Base-by-base conservation (phyloP, 129 eudicot genomes). In the Gnaphalium uliginosum region DNA sequence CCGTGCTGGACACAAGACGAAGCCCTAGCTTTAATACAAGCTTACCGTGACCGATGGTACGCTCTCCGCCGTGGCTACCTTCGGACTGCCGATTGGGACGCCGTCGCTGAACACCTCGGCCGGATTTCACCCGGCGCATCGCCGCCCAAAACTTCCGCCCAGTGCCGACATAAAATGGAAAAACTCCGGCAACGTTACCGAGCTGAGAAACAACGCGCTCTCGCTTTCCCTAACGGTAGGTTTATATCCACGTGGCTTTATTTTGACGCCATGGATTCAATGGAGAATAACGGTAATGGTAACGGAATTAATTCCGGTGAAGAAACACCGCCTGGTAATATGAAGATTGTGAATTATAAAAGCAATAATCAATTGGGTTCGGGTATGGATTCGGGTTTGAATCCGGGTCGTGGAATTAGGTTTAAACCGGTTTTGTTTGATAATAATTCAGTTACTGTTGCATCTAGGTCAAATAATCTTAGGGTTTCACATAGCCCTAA, bases 121-220 rank as follows among this genome's bases (percentile, higher is more conserved):
- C 64, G 59, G 54, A 71, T 84, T 54, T 94, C 87, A 62, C 91
- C 97, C 8, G 91, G 79, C n/a, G 91, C 87, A 0, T 50, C 77
- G 2, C 96, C 87, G 4, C 79, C 93, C 13, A 94, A 94, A 87
- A 93, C 98, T 19, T 89, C 98, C 72, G 97, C 95, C 9, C 98
- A 94, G 96, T 94, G 98, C 84, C 98, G 98, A 32, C 98, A 94
- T 82, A 94, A 94, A 83, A 94, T 94, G 91, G 98, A 94, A 87
- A 94, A 94, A 81, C 98, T 94, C 75, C 91, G 98, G 3, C 96
- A 94, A 71, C 91, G 98, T 1, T 90, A 94, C 81, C 85, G 98
- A 0, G 88, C 93, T 3, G 98, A 94, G 87, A 89, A 88, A 75
- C 97, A 94, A 78, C 85, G 96, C 2, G 83, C 93, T 3, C 74